Percentiles rank a stretch among this genome's conserved stretches.
phyloP scores from a whole-genome alignment of 2,329 filamentous ascomycete genomes.

The Alternaria gaisen region DNA sequence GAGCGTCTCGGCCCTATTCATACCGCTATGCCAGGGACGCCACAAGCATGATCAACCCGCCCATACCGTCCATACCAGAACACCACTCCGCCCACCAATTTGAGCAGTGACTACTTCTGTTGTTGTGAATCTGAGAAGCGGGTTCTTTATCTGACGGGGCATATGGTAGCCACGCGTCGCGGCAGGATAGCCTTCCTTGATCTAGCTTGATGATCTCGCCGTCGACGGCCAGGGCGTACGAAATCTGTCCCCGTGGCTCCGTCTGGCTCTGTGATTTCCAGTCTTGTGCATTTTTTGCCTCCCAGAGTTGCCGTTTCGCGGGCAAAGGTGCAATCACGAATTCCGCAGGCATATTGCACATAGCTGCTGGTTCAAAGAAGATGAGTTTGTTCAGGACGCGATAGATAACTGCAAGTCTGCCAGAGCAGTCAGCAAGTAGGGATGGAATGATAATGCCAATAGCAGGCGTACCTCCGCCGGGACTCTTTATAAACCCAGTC shows the following conservation, averaged over 20 bases:
- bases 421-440: neutral
- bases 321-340: slow-evolving; percentile 57
- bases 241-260: slow-evolving; percentile 28
- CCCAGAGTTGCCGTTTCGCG: slow-evolving; percentile 56
- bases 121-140: neutral
- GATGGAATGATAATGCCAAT: neutral
- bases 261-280: slow-evolving; percentile 46
- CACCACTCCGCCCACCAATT: slow-evolving; percentile 57
- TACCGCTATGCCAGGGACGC: slow-evolving; percentile 41
- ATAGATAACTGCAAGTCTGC: slow-evolving; percentile 54
- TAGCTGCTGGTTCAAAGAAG: slow-evolving; percentile 53
- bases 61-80: slow-evolving; percentile 57
- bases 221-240: slow-evolving; percentile 39
- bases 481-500: slow-evolving; percentile 57
- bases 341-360: slow-evolving; percentile 49
- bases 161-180: slow-evolving; percentile 20
- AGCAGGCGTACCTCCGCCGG: slow-evolving; percentile 42
- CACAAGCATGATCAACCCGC: slow-evolving; percentile 57
- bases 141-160: neutral
- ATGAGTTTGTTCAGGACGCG: slow-evolving; percentile 55
- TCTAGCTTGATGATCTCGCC: slow-evolving; percentile 48
- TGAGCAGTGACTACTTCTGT: slow-evolving; percentile 13
- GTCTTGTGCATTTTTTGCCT: slow-evolving; percentile 47
- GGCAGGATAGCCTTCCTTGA: slow-evolving; percentile 30
- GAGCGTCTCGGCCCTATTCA: too few relatives aligned